Evolutionary conservation across 1,284 basidiomycete species (phyloP), one percentile per base, ranked within the genome.

Genomic region (Serendipita sp.): DNA sequence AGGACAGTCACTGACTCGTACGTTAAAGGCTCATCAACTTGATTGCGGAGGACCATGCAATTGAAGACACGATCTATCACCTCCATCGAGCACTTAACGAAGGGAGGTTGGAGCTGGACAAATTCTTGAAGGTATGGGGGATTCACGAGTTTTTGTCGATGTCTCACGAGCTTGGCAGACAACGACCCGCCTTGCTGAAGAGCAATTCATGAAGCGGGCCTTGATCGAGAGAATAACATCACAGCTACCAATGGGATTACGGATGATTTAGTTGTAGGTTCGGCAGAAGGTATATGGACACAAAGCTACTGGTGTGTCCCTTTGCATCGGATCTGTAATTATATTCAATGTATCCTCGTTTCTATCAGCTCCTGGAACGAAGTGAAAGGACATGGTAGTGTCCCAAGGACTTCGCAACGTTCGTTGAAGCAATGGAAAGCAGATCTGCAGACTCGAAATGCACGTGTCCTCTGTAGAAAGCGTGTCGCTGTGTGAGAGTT

Each of bases 41-140:
- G 26, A 87, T 97, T 4, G 93, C 96, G n/a, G 96, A 99, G 72
- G 96, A 99, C 73, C 93, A 94, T 69, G 93, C 95, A 0, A 92
- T 99, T 69, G 93, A 97, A 73, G 96, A 99, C 74, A 95, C 95
- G 30, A 88, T 98, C 65, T 99, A 98, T 75, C 94, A 99, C 72
- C 81, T 99, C 61, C 92, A 94, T 64, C 83, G 94, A 64, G 95
- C 93, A 2, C 78, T 99, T 66, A 95, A 95, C 70, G 80, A 88
- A 50, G 94, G 95, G 6, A 82, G 91, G 63, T 87, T 96, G 66
- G 93, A 97, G 76, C 80, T 96, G 64, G 93, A 96, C 71, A 81
- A 88, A 50, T 96, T 94, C 77, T 76, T 95, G 65, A 86, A 92
- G 77, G 91, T 90, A 71, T 68, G 85, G 74, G 47, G 61, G 60